phyloP scores from a whole-genome alignment of 1,284 basidiomycete genomes.

The Papiliotrema terrestris region DNA sequence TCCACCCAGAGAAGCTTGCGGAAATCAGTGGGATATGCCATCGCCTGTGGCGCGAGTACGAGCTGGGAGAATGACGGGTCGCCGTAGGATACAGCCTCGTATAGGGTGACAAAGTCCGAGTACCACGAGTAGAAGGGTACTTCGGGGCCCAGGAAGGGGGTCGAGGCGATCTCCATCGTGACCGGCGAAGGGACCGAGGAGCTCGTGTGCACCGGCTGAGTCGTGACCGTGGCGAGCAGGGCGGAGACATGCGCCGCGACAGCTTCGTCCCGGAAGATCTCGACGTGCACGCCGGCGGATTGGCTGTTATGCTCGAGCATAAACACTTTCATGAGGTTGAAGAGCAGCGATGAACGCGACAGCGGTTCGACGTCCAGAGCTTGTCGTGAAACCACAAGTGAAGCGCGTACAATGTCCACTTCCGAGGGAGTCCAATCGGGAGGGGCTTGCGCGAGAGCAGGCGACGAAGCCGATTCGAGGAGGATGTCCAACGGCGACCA shows the following conservation, averaged over 20 bases:
- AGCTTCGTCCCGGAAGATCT: constrained; percentile 51
- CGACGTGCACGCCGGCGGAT: constrained; percentile 48
- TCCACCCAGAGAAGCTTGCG: constrained; percentile 81
- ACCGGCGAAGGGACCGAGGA: not conserved
- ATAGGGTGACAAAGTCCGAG: constrained; percentile 83
- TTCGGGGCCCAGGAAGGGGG: constrained; percentile 60
- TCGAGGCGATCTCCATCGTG: constrained; percentile 59
- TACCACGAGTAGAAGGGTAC: constrained; percentile 89
- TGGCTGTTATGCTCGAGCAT: constrained; percentile 74
- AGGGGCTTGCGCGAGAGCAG: constrained; percentile 66
- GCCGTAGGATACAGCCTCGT: constrained; percentile 85
- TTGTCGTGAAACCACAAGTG: constrained; percentile 58
- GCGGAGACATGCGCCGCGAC: constrained; percentile 61
- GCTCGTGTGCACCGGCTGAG: not conserved
- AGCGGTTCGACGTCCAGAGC: not conserved
- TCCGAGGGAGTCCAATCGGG: constrained; percentile 75
- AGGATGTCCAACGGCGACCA: constrained; percentile 74
- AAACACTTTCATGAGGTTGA: constrained; percentile 86
- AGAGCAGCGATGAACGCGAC: constrained; percentile 49
- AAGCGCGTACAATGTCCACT: constrained; percentile 67
- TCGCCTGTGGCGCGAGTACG: constrained; percentile 69
- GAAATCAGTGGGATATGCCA: constrained; percentile 73
- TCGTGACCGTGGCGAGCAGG: constrained; percentile 40
- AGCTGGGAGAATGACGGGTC: constrained; percentile 71
- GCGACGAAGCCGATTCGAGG: constrained; percentile 69